phyloP scores from a whole-genome alignment of 345 rosid genomes.

The Eucalyptus fibrosa region DNA sequence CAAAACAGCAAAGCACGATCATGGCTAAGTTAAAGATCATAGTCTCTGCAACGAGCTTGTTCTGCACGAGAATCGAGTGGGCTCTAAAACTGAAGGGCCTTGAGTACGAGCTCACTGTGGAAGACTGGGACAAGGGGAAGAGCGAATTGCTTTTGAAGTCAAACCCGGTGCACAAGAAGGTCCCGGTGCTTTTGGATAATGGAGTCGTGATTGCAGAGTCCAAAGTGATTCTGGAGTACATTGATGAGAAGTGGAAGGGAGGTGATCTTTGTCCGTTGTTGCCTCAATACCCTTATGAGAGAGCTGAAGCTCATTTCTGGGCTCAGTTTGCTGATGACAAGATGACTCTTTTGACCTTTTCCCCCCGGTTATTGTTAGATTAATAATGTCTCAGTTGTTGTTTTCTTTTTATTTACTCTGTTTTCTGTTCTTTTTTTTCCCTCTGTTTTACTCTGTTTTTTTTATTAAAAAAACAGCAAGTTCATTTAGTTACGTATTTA shows the following conservation, averaged over 20 bases:
- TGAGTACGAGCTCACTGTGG: conserved; percentile 1
- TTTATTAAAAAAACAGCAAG: too few relatives aligned
- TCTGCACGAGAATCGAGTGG: conserved; percentile 11
- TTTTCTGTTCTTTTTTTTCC: too few relatives aligned
- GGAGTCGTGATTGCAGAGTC: conserved; percentile 1
- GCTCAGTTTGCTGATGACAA: conserved; percentile 17
- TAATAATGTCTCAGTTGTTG: too few relatives aligned
- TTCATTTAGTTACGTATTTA: too few relatives aligned
- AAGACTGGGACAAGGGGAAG: conserved; percentile 6
- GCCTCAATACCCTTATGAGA: conserved; percentile 5
- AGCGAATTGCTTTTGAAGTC: conserved; percentile 6
- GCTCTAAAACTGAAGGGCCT: conserved; percentile 16
- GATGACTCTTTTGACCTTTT: neutral
- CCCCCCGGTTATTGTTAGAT: neutral
- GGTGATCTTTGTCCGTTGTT: neutral
- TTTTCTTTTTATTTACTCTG: too few relatives aligned
- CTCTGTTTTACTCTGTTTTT: too few relatives aligned
- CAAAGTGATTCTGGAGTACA: conserved; percentile 7
- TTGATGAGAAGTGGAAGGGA: conserved; percentile 7
- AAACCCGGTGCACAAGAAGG: conserved; percentile 17
- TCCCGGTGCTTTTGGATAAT: conserved; percentile 5
- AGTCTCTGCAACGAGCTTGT: neutral
- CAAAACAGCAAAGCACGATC: neutral
- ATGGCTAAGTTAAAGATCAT: conserved; percentile 5
- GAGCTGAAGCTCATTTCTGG: conserved; percentile 16